phyloP scores from a whole-genome alignment of 192 early-diverging fungal genomes.

The Coemansia sp. region DNA sequence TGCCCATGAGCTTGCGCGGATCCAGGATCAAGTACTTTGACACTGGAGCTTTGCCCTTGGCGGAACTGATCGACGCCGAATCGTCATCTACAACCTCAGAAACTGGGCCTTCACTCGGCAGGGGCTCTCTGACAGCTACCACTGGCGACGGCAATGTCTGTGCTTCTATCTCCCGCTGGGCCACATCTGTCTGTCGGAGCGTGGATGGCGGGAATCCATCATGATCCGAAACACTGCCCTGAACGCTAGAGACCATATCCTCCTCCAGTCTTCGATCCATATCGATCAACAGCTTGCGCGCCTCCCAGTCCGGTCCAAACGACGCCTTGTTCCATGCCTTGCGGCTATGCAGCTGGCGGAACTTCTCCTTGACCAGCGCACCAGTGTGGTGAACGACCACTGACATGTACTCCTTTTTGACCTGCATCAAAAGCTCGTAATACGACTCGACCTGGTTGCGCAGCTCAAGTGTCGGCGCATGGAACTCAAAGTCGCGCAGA shows the following conservation, averaged over 20 bases:
- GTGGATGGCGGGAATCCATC: not conserved
- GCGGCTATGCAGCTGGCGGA: conserved; percentile 52
- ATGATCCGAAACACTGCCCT: not conserved
- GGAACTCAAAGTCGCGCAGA: conserved; percentile 54
- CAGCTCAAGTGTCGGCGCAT: conserved; percentile 48
- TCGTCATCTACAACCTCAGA: conserved; percentile 11
- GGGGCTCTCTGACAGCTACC: not conserved
- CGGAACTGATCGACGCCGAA: conserved; percentile 12
- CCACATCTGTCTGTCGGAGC: not conserved
- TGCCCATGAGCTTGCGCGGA: conserved; percentile 54
- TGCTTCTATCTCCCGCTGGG: not conserved
- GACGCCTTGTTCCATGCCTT: conserved; percentile 54
- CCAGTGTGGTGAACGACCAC: conserved; percentile 54
- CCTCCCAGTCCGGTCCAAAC: conserved; percentile 50
- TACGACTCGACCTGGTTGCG: conserved; percentile 56
- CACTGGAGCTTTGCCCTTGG: conserved; percentile 33
- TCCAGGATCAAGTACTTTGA: conserved; percentile 55
- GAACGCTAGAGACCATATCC: conserved; percentile 27
- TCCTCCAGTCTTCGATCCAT: conserved; percentile 46
- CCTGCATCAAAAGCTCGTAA: conserved; percentile 55
- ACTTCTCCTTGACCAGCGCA: conserved; percentile 54
- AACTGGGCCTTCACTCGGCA: not conserved
- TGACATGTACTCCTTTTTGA: conserved; percentile 54
- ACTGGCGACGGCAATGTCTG: not conserved
- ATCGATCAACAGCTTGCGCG: conserved; percentile 41